These are phyloP conservation scores for Ilex asprella DNA, from an alignment of 257 asterid genomes.

Conservation along the genomic window DNA sequence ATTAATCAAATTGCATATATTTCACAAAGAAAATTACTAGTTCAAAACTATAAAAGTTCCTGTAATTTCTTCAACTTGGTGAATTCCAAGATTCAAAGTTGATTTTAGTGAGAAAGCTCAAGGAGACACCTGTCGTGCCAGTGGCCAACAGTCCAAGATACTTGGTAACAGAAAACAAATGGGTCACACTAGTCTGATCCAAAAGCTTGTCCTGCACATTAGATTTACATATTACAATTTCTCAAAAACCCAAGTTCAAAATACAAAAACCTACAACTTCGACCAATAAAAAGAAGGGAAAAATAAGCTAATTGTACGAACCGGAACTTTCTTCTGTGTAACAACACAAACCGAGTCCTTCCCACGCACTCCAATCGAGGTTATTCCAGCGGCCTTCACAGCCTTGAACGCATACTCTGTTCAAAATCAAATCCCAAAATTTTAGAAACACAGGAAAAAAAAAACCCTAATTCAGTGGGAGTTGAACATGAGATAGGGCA, in stretches of 20 bases:
- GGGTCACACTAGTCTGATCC: slow-evolving; percentile 94
- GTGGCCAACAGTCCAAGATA: slow-evolving; percentile 87
- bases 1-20: too few species aligned
- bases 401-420: slow-evolving; percentile 62
- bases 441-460: not conserved
- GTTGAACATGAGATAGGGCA: not conserved
- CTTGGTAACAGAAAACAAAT: slow-evolving; percentile 78
- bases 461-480: slow-evolving; percentile 4
- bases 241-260: slow-evolving; percentile 7
- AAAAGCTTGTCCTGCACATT: slow-evolving; percentile 79
- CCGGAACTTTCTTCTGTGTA: slow-evolving; percentile 99
- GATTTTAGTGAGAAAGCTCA: too few species aligned
- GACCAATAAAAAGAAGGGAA: not conserved
- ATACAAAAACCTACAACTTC: not conserved
- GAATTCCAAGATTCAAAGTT: too few species aligned
- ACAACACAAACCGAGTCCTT: slow-evolving; percentile 94
- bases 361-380: slow-evolving; percentile 96
- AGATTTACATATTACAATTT: not conserved
- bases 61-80: too few species aligned
- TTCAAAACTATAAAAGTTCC: too few species aligned
- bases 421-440: not conserved
- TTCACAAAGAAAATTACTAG: too few species aligned
- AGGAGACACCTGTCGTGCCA: slow-evolving; percentile 76
- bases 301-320: slow-evolving; percentile 16
- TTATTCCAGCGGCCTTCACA: slow-evolving; percentile 85